These are phyloP conservation scores for Xanthoconium separans DNA, from an alignment of 1,284 basidiomycete species.

Conservation along the genomic window DNA sequence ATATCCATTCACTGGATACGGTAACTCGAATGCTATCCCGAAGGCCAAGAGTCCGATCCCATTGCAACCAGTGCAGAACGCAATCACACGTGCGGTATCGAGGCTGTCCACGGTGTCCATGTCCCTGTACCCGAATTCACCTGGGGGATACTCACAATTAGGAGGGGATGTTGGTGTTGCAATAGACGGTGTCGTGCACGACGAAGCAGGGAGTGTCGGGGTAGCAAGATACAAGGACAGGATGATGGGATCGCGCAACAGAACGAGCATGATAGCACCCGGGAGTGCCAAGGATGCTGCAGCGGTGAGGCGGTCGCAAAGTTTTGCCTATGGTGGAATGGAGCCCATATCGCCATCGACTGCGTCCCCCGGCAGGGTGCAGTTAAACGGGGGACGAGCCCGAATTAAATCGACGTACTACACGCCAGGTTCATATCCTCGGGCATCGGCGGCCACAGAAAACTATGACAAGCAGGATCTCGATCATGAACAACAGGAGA, in stretches of 20 bases:
- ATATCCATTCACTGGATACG: constrained; percentile 27
- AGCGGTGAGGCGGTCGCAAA: constrained; percentile 37
- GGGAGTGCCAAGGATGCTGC: constrained; percentile 22
- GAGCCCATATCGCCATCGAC: constrained; percentile 46
- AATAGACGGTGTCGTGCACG: constrained; percentile 43
- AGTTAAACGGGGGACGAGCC: constrained; percentile 48
- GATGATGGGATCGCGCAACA: constrained; percentile 32
- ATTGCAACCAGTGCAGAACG: constrained; percentile 37
- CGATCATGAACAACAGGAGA: constrained; percentile 33
- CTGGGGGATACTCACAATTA: constrained; percentile 30
- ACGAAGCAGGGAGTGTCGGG: constrained; percentile 36
- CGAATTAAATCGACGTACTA: constrained; percentile 70
- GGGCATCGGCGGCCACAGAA: constrained; percentile 43
- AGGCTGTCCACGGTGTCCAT: constrained; percentile 52
- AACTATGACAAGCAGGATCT: constrained; percentile 35
- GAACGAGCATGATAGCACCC: constrained; percentile 31
- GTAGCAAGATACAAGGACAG: constrained; percentile 39
- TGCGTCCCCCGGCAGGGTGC: constrained; percentile 18
- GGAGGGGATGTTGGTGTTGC: constrained; percentile 43
- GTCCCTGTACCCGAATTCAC: constrained; percentile 53
- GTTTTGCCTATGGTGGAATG: constrained; percentile 54
- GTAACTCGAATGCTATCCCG: constrained; percentile 12
- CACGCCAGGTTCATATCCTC: constrained; percentile 52
- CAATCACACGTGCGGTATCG: constrained; percentile 39
- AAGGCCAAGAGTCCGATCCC: constrained; percentile 28